These are phyloP conservation scores for Cadophora sp. DNA, from an alignment of 2,329 filamentous ascomycete genomes.

Conservation along the genomic window DNA sequence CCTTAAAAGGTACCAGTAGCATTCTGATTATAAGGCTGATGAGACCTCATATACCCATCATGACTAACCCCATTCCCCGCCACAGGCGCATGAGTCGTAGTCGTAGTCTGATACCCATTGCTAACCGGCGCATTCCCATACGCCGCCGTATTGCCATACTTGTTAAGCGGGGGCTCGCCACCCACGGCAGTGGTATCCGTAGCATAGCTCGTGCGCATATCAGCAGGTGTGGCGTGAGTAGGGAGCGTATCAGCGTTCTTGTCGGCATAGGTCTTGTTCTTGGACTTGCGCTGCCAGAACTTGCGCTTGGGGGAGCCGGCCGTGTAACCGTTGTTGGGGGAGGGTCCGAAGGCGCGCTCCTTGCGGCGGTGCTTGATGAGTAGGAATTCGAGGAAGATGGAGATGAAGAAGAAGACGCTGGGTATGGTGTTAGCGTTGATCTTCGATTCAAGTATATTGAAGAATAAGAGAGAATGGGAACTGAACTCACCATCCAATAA, in stretches of 20 bases:
- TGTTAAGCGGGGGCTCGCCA: conserved; percentile 23
- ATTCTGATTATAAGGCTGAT: conserved; percentile 28
- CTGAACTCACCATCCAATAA: conserved; percentile 75
- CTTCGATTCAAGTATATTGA: neutral
- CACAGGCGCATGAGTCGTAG: conserved; percentile 24
- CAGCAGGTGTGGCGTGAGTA: conserved; percentile 47
- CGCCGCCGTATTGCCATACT: conserved; percentile 23
- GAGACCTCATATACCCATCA: conserved; percentile 19
- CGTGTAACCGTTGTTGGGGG: conserved; percentile 72
- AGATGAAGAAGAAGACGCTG: conserved; percentile 77
- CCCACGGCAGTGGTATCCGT: conserved; percentile 40
- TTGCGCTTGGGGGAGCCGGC: conserved; percentile 55
- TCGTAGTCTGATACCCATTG: conserved; percentile 22
- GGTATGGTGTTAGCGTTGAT: conserved; percentile 13
- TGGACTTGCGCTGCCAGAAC: conserved; percentile 42
- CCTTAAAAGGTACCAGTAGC: conserved; percentile 29
- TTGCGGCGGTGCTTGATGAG: conserved; percentile 75
- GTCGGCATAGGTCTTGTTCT: conserved; percentile 32
- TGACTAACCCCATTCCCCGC: neutral
- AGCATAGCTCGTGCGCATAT: conserved; percentile 41
- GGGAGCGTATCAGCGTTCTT: conserved; percentile 46
- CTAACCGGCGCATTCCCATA: conserved; percentile 19
- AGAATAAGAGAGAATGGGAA: neutral
- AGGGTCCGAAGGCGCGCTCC: conserved; percentile 74
- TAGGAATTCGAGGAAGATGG: conserved; percentile 70